These are phyloP conservation scores for Colletotrichum salicis DNA, from an alignment of 2,329 filamentous ascomycete species.

Conservation along the genomic window DNA sequence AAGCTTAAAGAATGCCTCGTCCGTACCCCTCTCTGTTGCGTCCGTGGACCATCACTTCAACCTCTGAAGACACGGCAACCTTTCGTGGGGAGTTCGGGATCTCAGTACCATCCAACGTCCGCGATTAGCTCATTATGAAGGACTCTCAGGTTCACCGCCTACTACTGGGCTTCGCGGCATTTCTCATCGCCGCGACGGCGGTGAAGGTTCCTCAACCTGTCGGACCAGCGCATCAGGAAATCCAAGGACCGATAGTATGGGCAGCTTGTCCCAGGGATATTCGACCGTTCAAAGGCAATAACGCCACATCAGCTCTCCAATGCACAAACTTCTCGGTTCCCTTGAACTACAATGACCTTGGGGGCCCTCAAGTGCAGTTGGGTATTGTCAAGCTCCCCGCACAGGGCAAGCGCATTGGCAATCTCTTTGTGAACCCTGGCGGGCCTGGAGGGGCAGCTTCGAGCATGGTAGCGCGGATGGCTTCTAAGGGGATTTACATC, in stretches of 20 bases:
- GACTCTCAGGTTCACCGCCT: not conserved
- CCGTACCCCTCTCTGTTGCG: not conserved
- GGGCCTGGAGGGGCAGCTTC: slow-evolving; percentile 27
- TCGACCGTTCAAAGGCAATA: slow-evolving; percentile 13
- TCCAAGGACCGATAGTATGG: not conserved
- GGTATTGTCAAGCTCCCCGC: slow-evolving; percentile 24
- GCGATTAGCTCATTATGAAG: not conserved
- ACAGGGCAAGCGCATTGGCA: slow-evolving; percentile 11
- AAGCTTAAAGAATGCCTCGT: not conserved
- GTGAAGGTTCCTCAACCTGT: slow-evolving; percentile 14
- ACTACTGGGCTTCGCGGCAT: not conserved
- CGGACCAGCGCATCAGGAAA: not conserved
- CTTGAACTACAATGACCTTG: not conserved
- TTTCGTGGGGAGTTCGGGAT: not conserved
- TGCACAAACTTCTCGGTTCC: slow-evolving; percentile 29
- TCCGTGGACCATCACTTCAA: not conserved
- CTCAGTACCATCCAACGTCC: not conserved
- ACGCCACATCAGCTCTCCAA: slow-evolving; percentile 6
- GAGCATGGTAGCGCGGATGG: slow-evolving; percentile 24
- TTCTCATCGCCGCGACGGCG: not conserved
- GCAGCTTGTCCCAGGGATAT: slow-evolving; percentile 15
- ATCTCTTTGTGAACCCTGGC: slow-evolving; percentile 30
- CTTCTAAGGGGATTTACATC: not conserved
- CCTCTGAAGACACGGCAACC: not conserved
- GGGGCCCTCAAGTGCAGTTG: not conserved